Base-by-base conservation (phyloP, 176 grass and related monocot genomes). In the Oryza meridionalis region DNA sequence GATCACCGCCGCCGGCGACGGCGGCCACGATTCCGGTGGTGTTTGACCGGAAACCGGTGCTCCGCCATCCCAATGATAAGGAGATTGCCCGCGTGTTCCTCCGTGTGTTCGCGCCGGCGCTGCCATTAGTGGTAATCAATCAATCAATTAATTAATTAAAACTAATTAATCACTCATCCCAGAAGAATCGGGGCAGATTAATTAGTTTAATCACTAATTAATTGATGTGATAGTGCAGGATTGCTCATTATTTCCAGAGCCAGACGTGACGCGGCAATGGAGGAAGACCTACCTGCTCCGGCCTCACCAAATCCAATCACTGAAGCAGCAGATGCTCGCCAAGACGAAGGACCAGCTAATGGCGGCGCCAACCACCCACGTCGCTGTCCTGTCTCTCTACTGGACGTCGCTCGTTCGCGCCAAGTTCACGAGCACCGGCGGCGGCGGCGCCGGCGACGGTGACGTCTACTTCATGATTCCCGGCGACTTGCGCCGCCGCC, bases 391-490 rank as follows among this genome's bases (percentile, higher is more conserved):
- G 9, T 77, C 92, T 0, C 79, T 77, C 72, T 65, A 55, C 15
- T 94, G 86, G 83, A 81, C 72, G 0, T 78, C 79, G 62, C 67
- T 81, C 58, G 47, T 76, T 37, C 80, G 72, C 15, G 78, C 86
- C 37, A 75, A 81, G 69, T 37, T 12, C 12, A 0, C 6, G 1
- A 14, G 31, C 14, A 22, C 12, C 37, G 74, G 58, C 55, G 19
- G 55, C 22, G 27, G 27, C 27, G 27, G 27, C 27, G 27, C 27
- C 27, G 27, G 27, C 27, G 27, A 29, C 27, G 27, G 27, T 29
- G 55, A 16, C 37, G 65, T 6, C 19, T 38, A 37, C 70, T 13
- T 88, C 1, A 27, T 69, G 7, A 25, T 90, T 11, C 14, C 72
- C 0, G 78, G 32, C 0, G 88, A 93, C 67, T 13, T 58, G 37